These are phyloP conservation scores for Gigaspora rosea DNA, from an alignment of 192 early-diverging fungal species.

Conservation along the genomic window DNA sequence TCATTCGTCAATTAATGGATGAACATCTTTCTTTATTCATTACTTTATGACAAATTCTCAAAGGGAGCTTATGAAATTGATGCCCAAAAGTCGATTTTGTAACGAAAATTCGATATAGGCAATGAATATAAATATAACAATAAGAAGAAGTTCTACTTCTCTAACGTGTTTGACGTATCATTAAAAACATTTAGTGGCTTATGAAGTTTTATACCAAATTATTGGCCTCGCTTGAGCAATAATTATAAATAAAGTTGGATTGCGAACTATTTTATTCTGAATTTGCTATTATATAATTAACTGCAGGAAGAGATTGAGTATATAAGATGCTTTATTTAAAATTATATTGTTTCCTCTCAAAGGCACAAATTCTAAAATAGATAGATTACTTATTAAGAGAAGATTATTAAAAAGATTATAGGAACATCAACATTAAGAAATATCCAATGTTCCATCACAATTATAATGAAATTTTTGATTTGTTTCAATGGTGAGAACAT, in stretches of 20 bases:
- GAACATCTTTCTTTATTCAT: constrained; percentile 21
- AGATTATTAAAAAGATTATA: constrained; percentile 21
- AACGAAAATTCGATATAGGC: background rate
- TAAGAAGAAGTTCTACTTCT: background rate
- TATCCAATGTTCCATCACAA: constrained; percentile 19
- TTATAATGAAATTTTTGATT: constrained; percentile 19
- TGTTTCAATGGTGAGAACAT: constrained; percentile 29
- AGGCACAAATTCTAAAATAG: constrained; percentile 4
- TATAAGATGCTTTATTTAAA: background rate
- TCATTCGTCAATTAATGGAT: constrained; percentile 21
- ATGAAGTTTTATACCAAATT: background rate
- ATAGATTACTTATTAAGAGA: constrained; percentile 25
- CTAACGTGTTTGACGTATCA: background rate
- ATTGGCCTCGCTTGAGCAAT: background rate
- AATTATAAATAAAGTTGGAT: background rate
- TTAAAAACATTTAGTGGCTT: constrained; percentile 11
- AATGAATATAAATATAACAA: too few relatives aligned
- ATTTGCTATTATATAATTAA: constrained; percentile 23
- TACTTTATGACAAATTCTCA: constrained; percentile 14
- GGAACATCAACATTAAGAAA: constrained; percentile 11
- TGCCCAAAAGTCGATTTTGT: background rate
- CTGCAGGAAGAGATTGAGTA: background rate
- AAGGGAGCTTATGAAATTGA: constrained; percentile 18
- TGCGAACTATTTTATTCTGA: constrained; percentile 2
- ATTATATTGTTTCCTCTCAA: background rate